Conservation (phyloP, 768 basidiomycete genomes). For the Tephrocybe sp. region DNA sequence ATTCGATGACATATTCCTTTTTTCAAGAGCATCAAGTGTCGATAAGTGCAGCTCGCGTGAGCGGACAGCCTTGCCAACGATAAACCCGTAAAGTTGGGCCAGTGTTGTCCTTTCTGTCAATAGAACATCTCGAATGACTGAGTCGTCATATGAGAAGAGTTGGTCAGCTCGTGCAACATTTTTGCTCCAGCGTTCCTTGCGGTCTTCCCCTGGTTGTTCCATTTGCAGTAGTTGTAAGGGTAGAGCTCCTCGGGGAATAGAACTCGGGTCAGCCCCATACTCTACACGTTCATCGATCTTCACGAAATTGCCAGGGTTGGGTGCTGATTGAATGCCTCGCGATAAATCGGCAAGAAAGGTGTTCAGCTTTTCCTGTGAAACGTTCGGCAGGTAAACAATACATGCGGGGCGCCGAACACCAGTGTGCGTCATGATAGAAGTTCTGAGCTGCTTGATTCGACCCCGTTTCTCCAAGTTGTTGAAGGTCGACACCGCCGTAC, state of each 20-base stretch:
- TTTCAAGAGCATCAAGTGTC: conserved; percentile 47
- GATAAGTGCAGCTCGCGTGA: conserved; percentile 62
- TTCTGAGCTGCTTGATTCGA: conserved; percentile 68
- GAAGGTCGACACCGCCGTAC: conserved; percentile 61
- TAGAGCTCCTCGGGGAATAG: conserved; percentile 29
- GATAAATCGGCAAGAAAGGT: conserved; percentile 57
- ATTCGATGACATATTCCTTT: conserved; percentile 30
- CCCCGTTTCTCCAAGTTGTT: conserved; percentile 62
- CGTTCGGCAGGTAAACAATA: conserved; percentile 64
- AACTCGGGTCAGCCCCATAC: conserved; percentile 44
- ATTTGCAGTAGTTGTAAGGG: conserved; percentile 46
- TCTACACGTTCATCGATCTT: conserved; percentile 54
- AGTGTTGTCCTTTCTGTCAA: conserved; percentile 68
- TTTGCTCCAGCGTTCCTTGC: conserved; percentile 43
- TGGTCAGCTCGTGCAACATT: conserved; percentile 46
- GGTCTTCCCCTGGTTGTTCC: conserved; percentile 39
- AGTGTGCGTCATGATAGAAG: conserved; percentile 55
- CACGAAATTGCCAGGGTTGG: conserved; percentile 37
- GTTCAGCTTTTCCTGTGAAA: conserved; percentile 51
- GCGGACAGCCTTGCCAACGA: conserved; percentile 63
- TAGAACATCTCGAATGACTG: conserved; percentile 56
- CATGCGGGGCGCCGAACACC: conserved; percentile 57
- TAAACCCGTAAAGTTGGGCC: conserved; percentile 74
- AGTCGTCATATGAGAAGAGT: conserved; percentile 51
- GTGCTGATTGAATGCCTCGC: conserved; percentile 33